A percentile compares a stretch with the other conserved stretches of the same genome.
Conservation (phyloP, 345 rosid genomes). For the Abelmoschus esculentus region DNA sequence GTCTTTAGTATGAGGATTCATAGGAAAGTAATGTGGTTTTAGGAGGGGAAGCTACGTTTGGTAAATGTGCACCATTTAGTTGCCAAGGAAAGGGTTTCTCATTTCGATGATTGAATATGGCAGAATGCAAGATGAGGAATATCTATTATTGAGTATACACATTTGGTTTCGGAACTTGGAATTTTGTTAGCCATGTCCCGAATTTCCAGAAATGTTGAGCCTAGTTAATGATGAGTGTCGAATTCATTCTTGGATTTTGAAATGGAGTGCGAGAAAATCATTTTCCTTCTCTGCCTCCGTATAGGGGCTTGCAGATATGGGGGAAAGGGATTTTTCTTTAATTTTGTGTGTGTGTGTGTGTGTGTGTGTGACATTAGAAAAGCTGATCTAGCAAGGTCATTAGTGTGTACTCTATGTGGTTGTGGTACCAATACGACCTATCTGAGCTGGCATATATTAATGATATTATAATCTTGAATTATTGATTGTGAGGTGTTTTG, state of each 20-base stretch:
- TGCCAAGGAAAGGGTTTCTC: background rate
- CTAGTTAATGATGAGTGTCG: background rate
- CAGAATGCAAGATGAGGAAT: background rate
- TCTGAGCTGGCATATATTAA: background rate
- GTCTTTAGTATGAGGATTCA: background rate
- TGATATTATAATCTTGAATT: background rate
- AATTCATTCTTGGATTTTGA: background rate
- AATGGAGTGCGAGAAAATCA: background rate
- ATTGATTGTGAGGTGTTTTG: background rate
- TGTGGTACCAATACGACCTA: background rate
- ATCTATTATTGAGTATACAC: background rate
- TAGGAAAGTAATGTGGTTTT: no score
- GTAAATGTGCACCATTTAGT: no score
- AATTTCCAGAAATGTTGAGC: background rate
- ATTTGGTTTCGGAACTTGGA: background rate
- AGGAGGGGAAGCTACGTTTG: no score
- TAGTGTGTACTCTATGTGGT: background rate
- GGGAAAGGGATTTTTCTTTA: background rate
- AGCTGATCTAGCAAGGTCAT: background rate
- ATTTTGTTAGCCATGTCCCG: no score
- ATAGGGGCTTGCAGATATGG: background rate
- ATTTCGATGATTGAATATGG: background rate
- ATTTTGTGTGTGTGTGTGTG: no score
- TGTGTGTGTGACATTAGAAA: background rate
- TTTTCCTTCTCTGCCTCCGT: background rate